Evolutionary conservation across 2,329 filamentous ascomycete species (phyloP).

Genomic region (Trichoderma harzianum): DNA sequence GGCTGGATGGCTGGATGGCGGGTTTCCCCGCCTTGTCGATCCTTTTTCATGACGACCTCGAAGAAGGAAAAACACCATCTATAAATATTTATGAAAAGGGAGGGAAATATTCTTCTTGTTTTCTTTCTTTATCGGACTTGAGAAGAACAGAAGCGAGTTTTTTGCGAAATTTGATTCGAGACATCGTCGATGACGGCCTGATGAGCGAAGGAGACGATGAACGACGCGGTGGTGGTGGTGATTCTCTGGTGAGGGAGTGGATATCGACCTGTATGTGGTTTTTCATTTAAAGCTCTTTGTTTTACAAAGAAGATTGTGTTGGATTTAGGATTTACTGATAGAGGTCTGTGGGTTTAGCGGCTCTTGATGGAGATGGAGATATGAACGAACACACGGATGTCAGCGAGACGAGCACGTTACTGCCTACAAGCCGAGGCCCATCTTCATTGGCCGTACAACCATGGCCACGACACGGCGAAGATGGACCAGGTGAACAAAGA

Average conservation of each 20-base stretch:
- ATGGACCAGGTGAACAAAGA: not conserved
- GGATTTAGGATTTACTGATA: not conserved
- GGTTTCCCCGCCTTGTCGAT: slow-evolving; percentile 1
- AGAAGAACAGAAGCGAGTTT: not conserved
- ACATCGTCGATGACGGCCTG: not conserved
- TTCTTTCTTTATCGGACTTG: not conserved
- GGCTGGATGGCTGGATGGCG: not conserved
- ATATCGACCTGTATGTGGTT: not conserved
- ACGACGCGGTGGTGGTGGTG: not conserved
- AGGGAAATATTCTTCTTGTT: no score
- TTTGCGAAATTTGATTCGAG: not conserved
- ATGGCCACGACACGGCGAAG: not conserved
- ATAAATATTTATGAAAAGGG: not conserved
- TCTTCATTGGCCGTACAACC: not conserved
- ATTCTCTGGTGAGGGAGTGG: not conserved
- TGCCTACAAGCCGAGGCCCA: not conserved
- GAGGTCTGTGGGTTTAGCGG: not conserved
- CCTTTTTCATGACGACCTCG: not conserved
- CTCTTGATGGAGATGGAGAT: not conserved
- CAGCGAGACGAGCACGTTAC: not conserved
- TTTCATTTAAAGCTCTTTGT: not conserved
- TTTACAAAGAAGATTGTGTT: not conserved
- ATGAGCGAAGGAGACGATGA: not conserved
- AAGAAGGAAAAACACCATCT: not conserved
- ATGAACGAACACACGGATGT: not conserved